Base-by-base conservation (phyloP, 306 rosid species). In the Fagus crenata region DNA sequence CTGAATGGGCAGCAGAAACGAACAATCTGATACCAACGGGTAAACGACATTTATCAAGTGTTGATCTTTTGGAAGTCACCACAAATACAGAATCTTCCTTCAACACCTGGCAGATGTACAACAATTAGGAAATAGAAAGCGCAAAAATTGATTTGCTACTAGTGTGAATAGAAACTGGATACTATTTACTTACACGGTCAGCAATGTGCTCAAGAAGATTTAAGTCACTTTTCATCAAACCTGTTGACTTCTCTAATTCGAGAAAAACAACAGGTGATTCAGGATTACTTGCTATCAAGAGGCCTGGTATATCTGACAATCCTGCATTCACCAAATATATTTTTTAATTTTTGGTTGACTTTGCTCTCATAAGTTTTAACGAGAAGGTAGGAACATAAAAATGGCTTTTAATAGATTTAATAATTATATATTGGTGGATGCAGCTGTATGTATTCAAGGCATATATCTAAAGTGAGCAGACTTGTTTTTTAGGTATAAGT, bases 251-350 rank as follows among this genome's bases (percentile, higher is more conserved):
- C 77, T 87, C 79, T 84, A 96, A 82, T 80, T 74, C 87, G 84
- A 96, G 91, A 82, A 89, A 92, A 73, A 96, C 87, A 78, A 96
- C 87, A 4, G 99, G 99, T 7, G 98, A 91, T 84, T 92, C 96
- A 53, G 88, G 90, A 87, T 86, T 85, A 82, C 99, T 96, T 59
- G 79, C 89, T 36, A 96, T 67, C 73, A 74, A 84, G 73, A 96
- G 85, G 69, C 97, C 93, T 2, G 76, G 82, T 73, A 87, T 33
- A 59, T 85, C 87, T 22, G 91, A 85, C 82, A 96, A 83, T 74
- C 91, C 98, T 96, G 93, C 78, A 89, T 73, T 73, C 69, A 40
- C 82, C 83, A 43, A 78, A n/a, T 14, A 82, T 4, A 46, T 68
- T 32, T 59, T 73, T 39, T 67, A 43, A 46, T 28, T 58, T 28